A percentile compares a stretch with the other conserved stretches of the same genome.
Evolutionary conservation across 495 filamentous ascomycete species (phyloP).

Genomic region (Podospora didyma): DNA sequence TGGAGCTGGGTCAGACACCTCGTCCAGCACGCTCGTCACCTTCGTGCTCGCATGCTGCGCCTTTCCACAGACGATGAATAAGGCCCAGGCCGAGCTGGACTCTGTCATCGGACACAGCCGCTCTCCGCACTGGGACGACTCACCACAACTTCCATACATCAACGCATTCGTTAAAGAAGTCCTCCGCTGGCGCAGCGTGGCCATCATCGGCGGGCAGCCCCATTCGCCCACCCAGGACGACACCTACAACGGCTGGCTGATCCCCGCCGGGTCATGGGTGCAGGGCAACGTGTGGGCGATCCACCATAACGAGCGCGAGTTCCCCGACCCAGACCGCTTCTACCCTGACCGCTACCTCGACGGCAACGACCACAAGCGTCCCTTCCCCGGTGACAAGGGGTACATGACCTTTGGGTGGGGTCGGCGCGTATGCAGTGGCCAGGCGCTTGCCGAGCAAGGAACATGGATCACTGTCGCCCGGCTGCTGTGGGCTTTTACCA

Average conservation of each 20-base stretch:
- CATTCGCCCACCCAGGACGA: constrained; percentile 59
- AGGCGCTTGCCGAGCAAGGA: constrained; percentile 55
- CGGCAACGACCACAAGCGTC: constrained; percentile 44
- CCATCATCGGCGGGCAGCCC: constrained; percentile 59
- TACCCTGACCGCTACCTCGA: constrained; percentile 45
- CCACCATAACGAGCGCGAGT: constrained; percentile 59
- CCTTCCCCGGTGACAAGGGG: constrained; percentile 55
- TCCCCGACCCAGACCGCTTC: constrained; percentile 58
- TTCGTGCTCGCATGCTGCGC: constrained; percentile 58
- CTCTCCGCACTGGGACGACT: constrained; percentile 56
- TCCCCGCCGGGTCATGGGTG: constrained; percentile 52
- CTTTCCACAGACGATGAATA: constrained; percentile 45
- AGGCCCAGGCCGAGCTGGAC: constrained; percentile 51
- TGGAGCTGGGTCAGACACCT: constrained; percentile 64
- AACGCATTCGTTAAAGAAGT: constrained; percentile 60
- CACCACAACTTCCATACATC: constrained; percentile 54
- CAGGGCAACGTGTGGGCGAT: constrained; percentile 65
- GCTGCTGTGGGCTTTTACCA: constrained; percentile 52
- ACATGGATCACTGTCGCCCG: constrained; percentile 53
- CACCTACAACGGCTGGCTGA: constrained; percentile 51
- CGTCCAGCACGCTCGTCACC: constrained; percentile 58
- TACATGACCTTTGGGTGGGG: constrained; percentile 66
- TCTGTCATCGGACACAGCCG: constrained; percentile 49
- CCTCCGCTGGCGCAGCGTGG: constrained; percentile 60
- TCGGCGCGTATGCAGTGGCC: constrained; percentile 55